These are phyloP conservation scores for Cladosporium sphaerospermum DNA, from an alignment of 2,329 filamentous ascomycete genomes.

Conservation along the genomic window DNA sequence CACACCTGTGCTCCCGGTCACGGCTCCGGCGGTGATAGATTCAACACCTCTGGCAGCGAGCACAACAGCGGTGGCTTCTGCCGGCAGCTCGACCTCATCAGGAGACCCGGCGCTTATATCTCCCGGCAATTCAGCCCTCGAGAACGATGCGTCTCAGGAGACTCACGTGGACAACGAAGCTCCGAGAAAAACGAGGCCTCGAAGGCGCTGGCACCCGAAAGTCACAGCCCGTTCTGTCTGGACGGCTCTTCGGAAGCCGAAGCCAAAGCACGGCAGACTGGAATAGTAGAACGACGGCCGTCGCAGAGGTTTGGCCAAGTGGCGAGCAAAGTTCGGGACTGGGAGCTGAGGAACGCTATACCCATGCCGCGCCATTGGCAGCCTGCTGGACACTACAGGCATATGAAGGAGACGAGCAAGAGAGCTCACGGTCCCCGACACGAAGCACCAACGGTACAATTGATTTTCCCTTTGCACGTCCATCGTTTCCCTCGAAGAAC, in stretches of 20 bases:
- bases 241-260: conserved; percentile 6
- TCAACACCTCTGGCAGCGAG: background rate
- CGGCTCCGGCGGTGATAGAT: background rate
- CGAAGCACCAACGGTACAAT: conserved; percentile 1
- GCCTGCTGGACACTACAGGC: conserved; percentile 1
- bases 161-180: too few species aligned
- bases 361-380: conserved; percentile 5
- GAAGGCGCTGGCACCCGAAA: background rate
- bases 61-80: too few species aligned
- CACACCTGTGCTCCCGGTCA: background rate
- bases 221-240: background rate
- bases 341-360: conserved; percentile 1
- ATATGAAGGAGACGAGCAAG: background rate
- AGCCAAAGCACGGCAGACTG: background rate
- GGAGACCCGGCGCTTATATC: background rate
- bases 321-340: conserved; percentile 1
- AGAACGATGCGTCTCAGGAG: background rate
- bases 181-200: background rate
- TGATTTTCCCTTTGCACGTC: conserved; percentile 26
- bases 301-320: background rate
- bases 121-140: background rate
- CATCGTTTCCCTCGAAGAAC: conserved; percentile 21
- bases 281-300: background rate
- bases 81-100: too few species aligned
- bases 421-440: background rate